Conservation (phyloP, 192 early-diverging fungal species). For the Coemansia sp. region DNA sequence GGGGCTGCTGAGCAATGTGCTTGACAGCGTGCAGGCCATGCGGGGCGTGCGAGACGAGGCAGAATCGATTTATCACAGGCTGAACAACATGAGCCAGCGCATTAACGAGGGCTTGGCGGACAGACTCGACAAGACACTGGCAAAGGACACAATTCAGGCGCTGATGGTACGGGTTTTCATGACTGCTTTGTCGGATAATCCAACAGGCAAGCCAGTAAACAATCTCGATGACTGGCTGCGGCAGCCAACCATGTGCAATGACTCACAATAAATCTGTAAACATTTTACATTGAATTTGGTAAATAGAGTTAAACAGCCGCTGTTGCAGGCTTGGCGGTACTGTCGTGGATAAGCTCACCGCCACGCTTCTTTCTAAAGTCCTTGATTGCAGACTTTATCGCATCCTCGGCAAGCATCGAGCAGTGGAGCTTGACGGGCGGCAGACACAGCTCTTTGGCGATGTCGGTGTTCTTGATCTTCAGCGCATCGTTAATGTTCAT, state of each 20-base stretch:
- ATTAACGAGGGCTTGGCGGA: slow-evolving; percentile 41
- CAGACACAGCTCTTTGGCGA: slow-evolving; percentile 91
- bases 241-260: not conserved
- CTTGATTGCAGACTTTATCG: slow-evolving; percentile 97
- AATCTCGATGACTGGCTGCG: slow-evolving; percentile 14
- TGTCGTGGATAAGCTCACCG: slow-evolving; percentile 31
- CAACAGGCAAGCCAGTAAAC: not conserved
- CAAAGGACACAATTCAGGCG: slow-evolving; percentile 48
- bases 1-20: slow-evolving; percentile 36
- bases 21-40: slow-evolving; percentile 28
- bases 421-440: slow-evolving; percentile 99
- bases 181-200: slow-evolving; percentile 19
- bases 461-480: slow-evolving; percentile 94
- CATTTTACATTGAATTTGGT: slow-evolving; percentile 8
- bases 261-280: not conserved
- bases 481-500: slow-evolving; percentile 89
- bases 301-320: slow-evolving; percentile 1
- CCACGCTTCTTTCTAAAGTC: slow-evolving; percentile 88
- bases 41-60: slow-evolving; percentile 20
- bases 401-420: slow-evolving; percentile 99
- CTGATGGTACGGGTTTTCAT: slow-evolving; percentile 30
- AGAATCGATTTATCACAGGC: slow-evolving; percentile 16
- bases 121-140: slow-evolving; percentile 42
- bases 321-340: slow-evolving; percentile 12
- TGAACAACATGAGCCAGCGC: slow-evolving; percentile 23